Conservation (phyloP, 1,139 yeast genomes). For the Debaryomyces fabryi region DNA sequence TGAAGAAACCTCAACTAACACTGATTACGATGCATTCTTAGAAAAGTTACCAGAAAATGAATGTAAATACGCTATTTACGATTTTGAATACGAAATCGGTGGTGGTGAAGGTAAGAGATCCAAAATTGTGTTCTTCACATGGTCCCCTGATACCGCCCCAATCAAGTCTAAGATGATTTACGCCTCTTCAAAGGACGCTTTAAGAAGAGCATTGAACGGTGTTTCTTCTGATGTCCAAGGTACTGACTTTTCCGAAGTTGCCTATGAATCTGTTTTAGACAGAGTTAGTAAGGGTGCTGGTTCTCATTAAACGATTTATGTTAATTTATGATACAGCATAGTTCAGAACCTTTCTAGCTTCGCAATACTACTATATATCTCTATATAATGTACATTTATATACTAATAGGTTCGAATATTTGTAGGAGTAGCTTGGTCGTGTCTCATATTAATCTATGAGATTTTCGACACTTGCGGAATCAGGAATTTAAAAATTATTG, state of each 20-base stretch:
- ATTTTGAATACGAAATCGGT: constrained; percentile 89
- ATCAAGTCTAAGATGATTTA: constrained; percentile 95
- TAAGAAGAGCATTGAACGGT: constrained; percentile 97
- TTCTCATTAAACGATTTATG: constrained; percentile 29
- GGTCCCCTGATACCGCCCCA: constrained; percentile 99
- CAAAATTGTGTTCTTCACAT: constrained; percentile 88
- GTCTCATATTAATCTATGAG: not conserved
- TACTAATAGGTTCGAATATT: not conserved
- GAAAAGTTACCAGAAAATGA: constrained; percentile 92
- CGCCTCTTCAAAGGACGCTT: constrained; percentile 96
- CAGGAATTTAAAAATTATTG: constrained; percentile 11
- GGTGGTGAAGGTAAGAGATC: constrained; percentile 95
- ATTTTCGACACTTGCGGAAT: constrained; percentile 15
- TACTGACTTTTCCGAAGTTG: constrained; percentile 95
- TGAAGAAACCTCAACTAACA: constrained; percentile 74
- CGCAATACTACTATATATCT: not conserved
- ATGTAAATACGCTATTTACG: constrained; percentile 95
- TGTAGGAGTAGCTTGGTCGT: constrained; percentile 1
- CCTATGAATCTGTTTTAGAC: constrained; percentile 89
- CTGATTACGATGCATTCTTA: constrained; percentile 80
- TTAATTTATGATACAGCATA: not conserved
- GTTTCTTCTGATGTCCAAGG: constrained; percentile 94
- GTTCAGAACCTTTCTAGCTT: not conserved
- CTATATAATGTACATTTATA: constrained; percentile 9
- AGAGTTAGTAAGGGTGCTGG: constrained; percentile 82